Percentiles rank a stretch among this genome's conserved stretches.
phyloP scores from a whole-genome alignment of 2,329 filamentous ascomycete species.

The Claviceps fusiformis region DNA sequence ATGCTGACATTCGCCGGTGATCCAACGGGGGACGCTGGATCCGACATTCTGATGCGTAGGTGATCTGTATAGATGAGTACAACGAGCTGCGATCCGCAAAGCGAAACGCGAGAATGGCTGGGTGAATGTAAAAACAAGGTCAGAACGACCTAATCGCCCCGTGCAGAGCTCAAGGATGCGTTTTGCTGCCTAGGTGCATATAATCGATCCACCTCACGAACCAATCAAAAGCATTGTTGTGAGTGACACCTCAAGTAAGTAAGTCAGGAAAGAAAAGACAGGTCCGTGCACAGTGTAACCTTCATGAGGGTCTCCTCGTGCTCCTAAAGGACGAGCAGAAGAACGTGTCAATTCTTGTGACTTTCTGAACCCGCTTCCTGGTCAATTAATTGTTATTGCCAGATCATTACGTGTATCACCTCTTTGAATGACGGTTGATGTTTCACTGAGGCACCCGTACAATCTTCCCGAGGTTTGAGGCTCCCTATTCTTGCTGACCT shows the following conservation, averaged over 20 bases:
- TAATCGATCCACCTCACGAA: background rate
- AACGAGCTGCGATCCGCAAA: background rate
- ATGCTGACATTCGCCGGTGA: constrained; percentile 23
- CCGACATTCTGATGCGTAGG: constrained; percentile 26
- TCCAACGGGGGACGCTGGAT: constrained; percentile 28
- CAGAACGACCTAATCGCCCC: background rate
- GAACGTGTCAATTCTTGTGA: background rate
- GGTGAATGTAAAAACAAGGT: background rate
- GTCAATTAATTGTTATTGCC: background rate
- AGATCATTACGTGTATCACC: background rate
- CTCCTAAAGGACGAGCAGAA: background rate
- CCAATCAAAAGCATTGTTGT: background rate
- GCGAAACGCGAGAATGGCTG: background rate
- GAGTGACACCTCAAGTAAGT: too few species aligned
- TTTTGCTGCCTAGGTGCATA: background rate
- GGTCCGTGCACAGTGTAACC: background rate
- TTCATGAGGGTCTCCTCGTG: background rate
- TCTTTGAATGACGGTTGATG: background rate
- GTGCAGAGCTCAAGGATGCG: background rate
- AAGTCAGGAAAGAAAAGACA: background rate
- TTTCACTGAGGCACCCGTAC: background rate
- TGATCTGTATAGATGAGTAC: background rate
- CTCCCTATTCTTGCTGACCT: constrained; percentile 15
- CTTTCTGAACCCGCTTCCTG: background rate
- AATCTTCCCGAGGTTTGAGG: background rate